phyloP scores from a whole-genome alignment of 2,329 filamentous ascomycete species.

The Graphilbum ipis-grandicollis region DNA sequence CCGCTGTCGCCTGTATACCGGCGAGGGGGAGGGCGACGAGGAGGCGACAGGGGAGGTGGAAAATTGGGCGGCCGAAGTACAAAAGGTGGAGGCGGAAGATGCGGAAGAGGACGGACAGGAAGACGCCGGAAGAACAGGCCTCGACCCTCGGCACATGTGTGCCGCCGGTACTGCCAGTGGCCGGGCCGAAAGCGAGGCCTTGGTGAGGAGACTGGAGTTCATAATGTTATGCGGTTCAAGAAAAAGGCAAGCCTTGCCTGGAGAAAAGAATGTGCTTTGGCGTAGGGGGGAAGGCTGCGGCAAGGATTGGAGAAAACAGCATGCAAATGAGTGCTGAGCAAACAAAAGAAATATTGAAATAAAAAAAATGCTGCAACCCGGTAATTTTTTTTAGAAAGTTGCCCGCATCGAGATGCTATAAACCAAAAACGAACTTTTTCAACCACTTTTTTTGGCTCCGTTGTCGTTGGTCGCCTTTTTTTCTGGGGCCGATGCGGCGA shows the following conservation, averaged over 20 bases:
- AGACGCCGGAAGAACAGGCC: slow-evolving; percentile 9
- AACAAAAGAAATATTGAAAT: not conserved
- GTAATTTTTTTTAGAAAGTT: too few relatives aligned
- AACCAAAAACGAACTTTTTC: not conserved
- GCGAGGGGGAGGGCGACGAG: not conserved
- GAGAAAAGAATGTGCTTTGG: too few relatives aligned
- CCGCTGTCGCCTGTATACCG: slow-evolving; percentile 8
- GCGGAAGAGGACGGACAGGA: not conserved
- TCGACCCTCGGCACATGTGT: slow-evolving; percentile 13
- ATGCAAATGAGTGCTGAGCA: not conserved
- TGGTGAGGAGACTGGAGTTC: slow-evolving; percentile 17
- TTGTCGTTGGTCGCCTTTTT: slow-evolving; percentile 2
- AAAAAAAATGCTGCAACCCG: too few relatives aligned
- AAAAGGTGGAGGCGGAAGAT: not conserved
- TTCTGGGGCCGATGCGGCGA: not conserved
- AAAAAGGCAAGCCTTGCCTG: too few relatives aligned
- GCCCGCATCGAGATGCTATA: too few relatives aligned
- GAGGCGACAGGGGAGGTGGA: too few relatives aligned
- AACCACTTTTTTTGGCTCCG: not conserved
- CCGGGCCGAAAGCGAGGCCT: slow-evolving; percentile 16
- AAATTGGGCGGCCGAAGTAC: too few relatives aligned
- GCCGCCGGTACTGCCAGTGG: slow-evolving; percentile 15
- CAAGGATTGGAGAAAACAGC: not conserved
- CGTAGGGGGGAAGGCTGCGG: not conserved
- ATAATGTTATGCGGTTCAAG: too few relatives aligned